phyloP scores from a whole-genome alignment of 1,284 basidiomycete genomes.

The Tilletia indica region DNA sequence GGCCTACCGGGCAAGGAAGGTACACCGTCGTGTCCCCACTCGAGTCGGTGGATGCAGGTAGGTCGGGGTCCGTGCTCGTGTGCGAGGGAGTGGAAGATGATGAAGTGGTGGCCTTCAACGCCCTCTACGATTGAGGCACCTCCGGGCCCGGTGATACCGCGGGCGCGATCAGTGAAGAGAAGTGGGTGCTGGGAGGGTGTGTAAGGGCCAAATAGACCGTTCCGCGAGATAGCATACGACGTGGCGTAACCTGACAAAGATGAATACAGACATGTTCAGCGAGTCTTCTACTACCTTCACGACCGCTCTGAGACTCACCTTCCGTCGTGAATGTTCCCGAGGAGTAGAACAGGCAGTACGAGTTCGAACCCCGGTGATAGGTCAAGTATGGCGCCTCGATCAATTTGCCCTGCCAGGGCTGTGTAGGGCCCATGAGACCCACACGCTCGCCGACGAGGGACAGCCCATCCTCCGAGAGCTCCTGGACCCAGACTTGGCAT shows the following conservation, averaged over 20 bases:
- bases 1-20: constrained; percentile 34
- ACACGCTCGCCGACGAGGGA: constrained; percentile 33
- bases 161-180: constrained; percentile 32
- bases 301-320: constrained; percentile 12
- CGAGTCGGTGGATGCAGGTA: constrained; percentile 40
- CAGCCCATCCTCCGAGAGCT: constrained; percentile 40
- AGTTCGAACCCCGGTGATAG: constrained; percentile 30
- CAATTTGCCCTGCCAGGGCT: constrained; percentile 32
- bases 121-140: constrained; percentile 36
- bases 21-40: constrained; percentile 30
- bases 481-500: constrained; percentile 41
- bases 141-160: constrained; percentile 38
- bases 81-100: constrained; percentile 40
- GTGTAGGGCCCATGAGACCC: constrained; percentile 32
- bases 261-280: too few relatives aligned
- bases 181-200: constrained; percentile 27
- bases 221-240: constrained; percentile 35
- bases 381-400: constrained; percentile 44
- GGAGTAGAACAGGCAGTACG: constrained; percentile 45
- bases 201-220: constrained; percentile 39
- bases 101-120: constrained; percentile 36
- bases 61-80: constrained; percentile 33
- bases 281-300: too few relatives aligned
- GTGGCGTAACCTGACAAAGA: constrained; percentile 32
- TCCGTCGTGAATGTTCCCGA: constrained; percentile 38